Base-by-base conservation (phyloP, 352 stramenopile species). In the Sclerospora graminicola region DNA sequence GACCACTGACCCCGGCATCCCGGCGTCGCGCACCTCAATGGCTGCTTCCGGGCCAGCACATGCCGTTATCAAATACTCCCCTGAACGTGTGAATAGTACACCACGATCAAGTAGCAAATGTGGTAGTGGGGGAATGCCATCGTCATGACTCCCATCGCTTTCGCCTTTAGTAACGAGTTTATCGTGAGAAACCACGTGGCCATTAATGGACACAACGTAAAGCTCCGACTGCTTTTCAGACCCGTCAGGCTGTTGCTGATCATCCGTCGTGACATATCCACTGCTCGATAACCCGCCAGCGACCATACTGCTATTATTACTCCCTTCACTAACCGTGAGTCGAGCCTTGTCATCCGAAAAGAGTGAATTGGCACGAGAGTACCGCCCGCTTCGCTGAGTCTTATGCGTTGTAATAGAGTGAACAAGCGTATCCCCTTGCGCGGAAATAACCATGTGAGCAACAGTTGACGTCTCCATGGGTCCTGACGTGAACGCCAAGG, bases 121-220 rank as follows among this genome's bases (percentile, higher is more conserved):
- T 14, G 74, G 57, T 13, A 51, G 51, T 14, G 39, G 24, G 15
- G 18, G 45, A 13, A 48, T 48, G 3, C 44, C 43, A n/a, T 53
- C 43, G 2, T 63, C 45, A 19, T 20, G 32, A 29, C 14, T n/a
- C 8, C 57, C 51, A 5, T 57, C 55, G 6, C 37, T 45, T 38
- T 71, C 71, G 28, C 54, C 57, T 34, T 36, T 58, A 3, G 61
- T 53, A 9, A 62, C 38, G 8, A 91, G 54, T 23, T 64, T 69
- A 36, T 82, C 65, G 19, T 86, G 71, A 0, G 69, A 82, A 16
- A 91, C 59, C 27, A 91, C 53, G 34, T 77, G 66, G 7, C 79
- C 79, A 27, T 91, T 91, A 41, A 91, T 82, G n/a, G 79, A 89
- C 16, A 89, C 67, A 13, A 89, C 43, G 27, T 82, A 84, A 34